Percentiles rank a stretch among this genome's conserved stretches.
Conservation (phyloP, 371 early-diverging fungal species). For the Vairimorpha apis region DNA sequence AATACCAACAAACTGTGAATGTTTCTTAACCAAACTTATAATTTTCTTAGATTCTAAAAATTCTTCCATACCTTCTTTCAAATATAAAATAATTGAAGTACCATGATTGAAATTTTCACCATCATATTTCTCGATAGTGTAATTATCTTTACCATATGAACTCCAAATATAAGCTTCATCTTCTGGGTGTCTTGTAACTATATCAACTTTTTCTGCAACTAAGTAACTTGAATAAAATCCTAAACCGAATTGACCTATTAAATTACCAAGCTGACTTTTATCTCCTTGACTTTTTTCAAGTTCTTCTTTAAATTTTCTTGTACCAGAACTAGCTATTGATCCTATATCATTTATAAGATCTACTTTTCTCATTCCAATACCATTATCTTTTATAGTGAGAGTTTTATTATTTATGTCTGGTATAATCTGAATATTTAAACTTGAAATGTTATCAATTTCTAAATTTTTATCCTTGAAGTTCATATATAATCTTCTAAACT, state of each 20-base stretch:
- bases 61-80: constrained; percentile 80
- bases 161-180: constrained; percentile 86
- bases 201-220: constrained; percentile 82
- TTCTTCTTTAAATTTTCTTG: constrained; percentile 83
- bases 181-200: constrained; percentile 84
- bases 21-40: constrained; percentile 79
- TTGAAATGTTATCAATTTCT: constrained; percentile 69
- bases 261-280: constrained; percentile 67
- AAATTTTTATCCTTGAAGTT: constrained; percentile 72
- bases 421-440: constrained; percentile 74
- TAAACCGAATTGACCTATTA: constrained; percentile 96
- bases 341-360: constrained; percentile 87
- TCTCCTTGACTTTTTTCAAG: constrained; percentile 66
- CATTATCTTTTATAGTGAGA: constrained; percentile 77
- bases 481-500: constrained; percentile 70
- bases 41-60: constrained; percentile 73
- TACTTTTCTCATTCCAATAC: constrained; percentile 92
- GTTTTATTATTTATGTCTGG: constrained; percentile 68
- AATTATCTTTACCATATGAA: constrained; percentile 79
- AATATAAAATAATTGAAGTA: constrained; percentile 73
- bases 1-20: constrained; percentile 83
- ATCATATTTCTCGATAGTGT: constrained; percentile 78
- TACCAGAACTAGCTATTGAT: constrained; percentile 86
- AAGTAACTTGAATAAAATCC: constrained; percentile 94
- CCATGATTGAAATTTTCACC: constrained; percentile 74